Evolutionary conservation across 805 yeast species (phyloP).

Genomic region (Pichia exigua): DNA sequence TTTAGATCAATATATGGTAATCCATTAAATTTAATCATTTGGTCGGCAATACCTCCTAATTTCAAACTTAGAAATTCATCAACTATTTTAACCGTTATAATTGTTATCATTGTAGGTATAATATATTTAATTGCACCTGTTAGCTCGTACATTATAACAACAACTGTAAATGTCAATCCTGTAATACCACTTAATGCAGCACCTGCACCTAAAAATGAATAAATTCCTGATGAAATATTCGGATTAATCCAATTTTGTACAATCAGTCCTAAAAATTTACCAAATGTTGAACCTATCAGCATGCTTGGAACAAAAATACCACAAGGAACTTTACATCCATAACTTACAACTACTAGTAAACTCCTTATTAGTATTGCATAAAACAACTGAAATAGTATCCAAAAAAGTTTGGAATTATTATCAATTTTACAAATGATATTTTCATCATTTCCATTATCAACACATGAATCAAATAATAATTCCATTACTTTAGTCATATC

Average conservation of each 20-base stretch:
- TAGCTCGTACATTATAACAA: constrained; percentile 89
- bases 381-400: constrained; percentile 40
- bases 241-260: constrained; percentile 30
- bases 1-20: constrained; percentile 71
- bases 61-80: constrained; percentile 66
- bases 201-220: constrained; percentile 94
- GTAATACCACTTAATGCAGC: constrained; percentile 94
- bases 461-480: constrained; percentile 57
- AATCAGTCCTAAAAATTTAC: constrained; percentile 77
- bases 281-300: constrained; percentile 95
- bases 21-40: constrained; percentile 84
- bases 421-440: constrained; percentile 9
- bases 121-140: constrained; percentile 92
- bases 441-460: neutral
- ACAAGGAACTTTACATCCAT: constrained; percentile 94
- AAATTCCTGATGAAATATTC: constrained; percentile 85
- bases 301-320: constrained; percentile 95
- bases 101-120: constrained; percentile 93
- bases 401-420: constrained; percentile 17
- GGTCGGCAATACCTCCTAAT: constrained; percentile 86
- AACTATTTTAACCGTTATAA: constrained; percentile 78
- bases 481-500: constrained; percentile 98
- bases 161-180: constrained; percentile 85
- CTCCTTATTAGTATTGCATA: constrained; percentile 70
- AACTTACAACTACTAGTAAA: constrained; percentile 69